Conservation (phyloP, 306 rosid species). For the Mimosa bimucronata region DNA sequence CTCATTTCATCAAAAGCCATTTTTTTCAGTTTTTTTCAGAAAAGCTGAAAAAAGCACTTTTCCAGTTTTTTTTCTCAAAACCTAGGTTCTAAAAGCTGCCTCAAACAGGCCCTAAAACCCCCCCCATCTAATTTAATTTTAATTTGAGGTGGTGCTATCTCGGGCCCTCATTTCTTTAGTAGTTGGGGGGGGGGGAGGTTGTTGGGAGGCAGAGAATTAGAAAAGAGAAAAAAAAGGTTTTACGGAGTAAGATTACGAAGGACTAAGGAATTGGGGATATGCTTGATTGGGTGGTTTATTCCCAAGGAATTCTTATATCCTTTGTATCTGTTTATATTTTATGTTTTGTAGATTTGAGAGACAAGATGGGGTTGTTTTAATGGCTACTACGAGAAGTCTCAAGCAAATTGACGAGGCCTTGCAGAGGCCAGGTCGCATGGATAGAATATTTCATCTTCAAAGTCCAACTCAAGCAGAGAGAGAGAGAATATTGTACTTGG, state of each 20-base stretch:
- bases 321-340: constrained; percentile 3
- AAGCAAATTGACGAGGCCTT: constrained; percentile 90
- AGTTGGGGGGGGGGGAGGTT: not conserved
- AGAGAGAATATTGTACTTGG: constrained; percentile 70
- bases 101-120: too few relatives aligned
- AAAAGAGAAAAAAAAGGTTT: not conserved
- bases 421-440: constrained; percentile 99
- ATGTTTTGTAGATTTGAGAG: constrained; percentile 79
- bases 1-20: too few relatives aligned
- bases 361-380: constrained; percentile 98
- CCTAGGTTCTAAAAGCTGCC: too few relatives aligned
- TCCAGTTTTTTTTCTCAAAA: too few relatives aligned
- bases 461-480: constrained; percentile 93
- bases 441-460: constrained; percentile 97
- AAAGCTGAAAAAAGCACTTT: too few relatives aligned
- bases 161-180: not conserved
- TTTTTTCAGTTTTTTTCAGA: too few relatives aligned
- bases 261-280: not conserved
- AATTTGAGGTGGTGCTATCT: not conserved
- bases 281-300: too few relatives aligned
- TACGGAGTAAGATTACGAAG: not conserved
- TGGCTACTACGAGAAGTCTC: constrained; percentile 96
- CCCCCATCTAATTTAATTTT: not conserved
- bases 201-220: not conserved
- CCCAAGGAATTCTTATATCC: too few relatives aligned